phyloP scores from a whole-genome alignment of 345 rosid genomes.

The Microthlaspi erraticum region DNA sequence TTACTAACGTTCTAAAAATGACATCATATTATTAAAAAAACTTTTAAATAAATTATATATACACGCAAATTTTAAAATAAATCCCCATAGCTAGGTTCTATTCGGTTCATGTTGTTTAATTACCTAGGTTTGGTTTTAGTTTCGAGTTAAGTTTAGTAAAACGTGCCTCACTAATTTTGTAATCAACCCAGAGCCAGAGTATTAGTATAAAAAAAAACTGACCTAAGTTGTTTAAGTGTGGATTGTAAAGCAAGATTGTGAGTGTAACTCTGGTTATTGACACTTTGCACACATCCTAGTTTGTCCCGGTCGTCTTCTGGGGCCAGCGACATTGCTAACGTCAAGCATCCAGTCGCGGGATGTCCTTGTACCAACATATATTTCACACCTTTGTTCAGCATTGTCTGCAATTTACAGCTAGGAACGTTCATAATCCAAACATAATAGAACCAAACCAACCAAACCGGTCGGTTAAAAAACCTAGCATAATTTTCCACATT shows the following conservation, averaged over 20 bases:
- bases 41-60: no score
- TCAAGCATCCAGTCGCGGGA: constrained; percentile 79
- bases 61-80: no score
- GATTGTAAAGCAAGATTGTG: constrained; percentile 63
- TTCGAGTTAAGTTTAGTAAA: no score
- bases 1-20: neutral
- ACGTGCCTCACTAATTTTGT: no score
- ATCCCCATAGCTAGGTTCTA: no score
- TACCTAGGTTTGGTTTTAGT: no score
- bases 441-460: neutral
- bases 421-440: neutral
- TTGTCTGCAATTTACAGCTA: constrained; percentile 49
- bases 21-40: no score
- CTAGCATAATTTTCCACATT: neutral
- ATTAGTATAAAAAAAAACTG: constrained; percentile 24
- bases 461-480: constrained; percentile 16
- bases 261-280: constrained; percentile 55
- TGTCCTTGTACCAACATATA: constrained; percentile 79
- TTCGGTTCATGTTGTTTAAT: no score
- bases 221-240: constrained; percentile 54
- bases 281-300: constrained; percentile 77
- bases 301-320: constrained; percentile 65
- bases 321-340: constrained; percentile 67
- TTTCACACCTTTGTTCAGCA: constrained; percentile 76
- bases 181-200: no score